phyloP scores from a whole-genome alignment of 2,329 filamentous ascomycete genomes.

The Penicillium psychrosexuale region DNA sequence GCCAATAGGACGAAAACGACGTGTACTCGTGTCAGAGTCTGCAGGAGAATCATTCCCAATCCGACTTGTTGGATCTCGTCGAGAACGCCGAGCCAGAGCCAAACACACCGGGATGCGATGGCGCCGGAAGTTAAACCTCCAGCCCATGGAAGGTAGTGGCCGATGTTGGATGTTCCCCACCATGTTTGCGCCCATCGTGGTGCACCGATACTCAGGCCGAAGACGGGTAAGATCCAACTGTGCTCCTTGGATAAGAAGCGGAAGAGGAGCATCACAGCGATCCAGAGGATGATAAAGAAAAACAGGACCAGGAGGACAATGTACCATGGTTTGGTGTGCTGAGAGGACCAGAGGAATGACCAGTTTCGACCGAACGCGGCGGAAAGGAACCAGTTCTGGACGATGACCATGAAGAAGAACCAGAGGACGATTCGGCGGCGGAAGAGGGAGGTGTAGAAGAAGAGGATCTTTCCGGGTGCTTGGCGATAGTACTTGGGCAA shows the following conservation, averaged over 20 bases:
- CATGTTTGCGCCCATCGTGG: conserved; percentile 67
- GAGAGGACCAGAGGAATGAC: conserved; percentile 59
- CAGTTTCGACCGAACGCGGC: conserved; percentile 66
- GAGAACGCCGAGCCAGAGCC: conserved; percentile 66
- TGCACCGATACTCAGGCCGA: conserved; percentile 62
- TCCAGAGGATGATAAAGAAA: conserved; percentile 58
- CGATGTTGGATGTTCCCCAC: conserved; percentile 61
- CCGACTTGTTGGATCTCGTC: conserved; percentile 65
- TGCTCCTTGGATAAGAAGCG: conserved; percentile 57
- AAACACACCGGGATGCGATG: conserved; percentile 56
- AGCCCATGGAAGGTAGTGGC: conserved; percentile 59
- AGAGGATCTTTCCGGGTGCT: conserved; percentile 60
- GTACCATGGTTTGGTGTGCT: conserved; percentile 56
- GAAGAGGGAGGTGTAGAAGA: conserved; percentile 61
- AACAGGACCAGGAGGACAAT: conserved; percentile 51
- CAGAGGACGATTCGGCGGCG: conserved; percentile 64
- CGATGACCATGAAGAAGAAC: conserved; percentile 62
- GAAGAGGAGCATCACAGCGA: conserved; percentile 46
- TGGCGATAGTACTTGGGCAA: conserved; percentile 66
- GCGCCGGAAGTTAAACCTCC: conserved; percentile 54
- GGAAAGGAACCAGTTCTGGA: conserved; percentile 67
- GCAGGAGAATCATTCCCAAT: conserved; percentile 64
- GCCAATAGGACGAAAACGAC: conserved; percentile 59
- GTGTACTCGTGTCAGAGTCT: conserved; percentile 63
- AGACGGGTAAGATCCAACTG: conserved; percentile 65